Conservation (phyloP, 148 eudicot genomes). For the Vaccinium macrocarpon region DNA sequence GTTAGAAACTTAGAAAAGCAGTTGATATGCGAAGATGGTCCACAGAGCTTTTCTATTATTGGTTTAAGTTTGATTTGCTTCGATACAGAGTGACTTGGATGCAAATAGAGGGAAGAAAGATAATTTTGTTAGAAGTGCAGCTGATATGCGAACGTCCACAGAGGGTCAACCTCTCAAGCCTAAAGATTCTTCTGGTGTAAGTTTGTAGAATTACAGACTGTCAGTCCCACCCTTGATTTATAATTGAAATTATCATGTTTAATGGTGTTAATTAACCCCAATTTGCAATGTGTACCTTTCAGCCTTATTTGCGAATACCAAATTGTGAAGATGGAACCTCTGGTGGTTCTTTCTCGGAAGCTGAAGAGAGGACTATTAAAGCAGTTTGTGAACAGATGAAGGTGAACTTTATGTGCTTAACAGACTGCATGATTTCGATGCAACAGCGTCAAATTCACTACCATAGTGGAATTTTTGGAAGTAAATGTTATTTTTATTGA, state of each 20-base stretch:
- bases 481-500: not conserved
- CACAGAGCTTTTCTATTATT: slow-evolving; percentile 8
- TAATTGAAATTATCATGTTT: no score
- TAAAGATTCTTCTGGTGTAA: slow-evolving; percentile 52
- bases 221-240: not conserved
- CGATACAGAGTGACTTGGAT: slow-evolving; percentile 28
- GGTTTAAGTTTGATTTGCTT: not conserved
- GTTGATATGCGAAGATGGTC: slow-evolving; percentile 25
- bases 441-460: not conserved
- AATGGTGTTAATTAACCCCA: not conserved
- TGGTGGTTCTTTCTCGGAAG: slow-evolving; percentile 51
- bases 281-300: slow-evolving; percentile 1
- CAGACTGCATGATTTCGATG: slow-evolving; percentile 4
- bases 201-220: slow-evolving; percentile 23
- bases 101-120: not conserved
- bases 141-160: slow-evolving; percentile 33
- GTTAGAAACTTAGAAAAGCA: slow-evolving; percentile 29
- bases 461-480: not conserved
- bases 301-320: slow-evolving; percentile 41
- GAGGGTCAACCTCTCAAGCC: slow-evolving; percentile 32
- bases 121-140: slow-evolving; percentile 33
- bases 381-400: slow-evolving; percentile 58
- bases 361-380: slow-evolving; percentile 70
- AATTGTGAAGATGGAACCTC: slow-evolving; percentile 52
- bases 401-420: slow-evolving; percentile 30